Evolutionary conservation across 257 asterid species (phyloP).

Genomic region (Ballota nigra): DNA sequence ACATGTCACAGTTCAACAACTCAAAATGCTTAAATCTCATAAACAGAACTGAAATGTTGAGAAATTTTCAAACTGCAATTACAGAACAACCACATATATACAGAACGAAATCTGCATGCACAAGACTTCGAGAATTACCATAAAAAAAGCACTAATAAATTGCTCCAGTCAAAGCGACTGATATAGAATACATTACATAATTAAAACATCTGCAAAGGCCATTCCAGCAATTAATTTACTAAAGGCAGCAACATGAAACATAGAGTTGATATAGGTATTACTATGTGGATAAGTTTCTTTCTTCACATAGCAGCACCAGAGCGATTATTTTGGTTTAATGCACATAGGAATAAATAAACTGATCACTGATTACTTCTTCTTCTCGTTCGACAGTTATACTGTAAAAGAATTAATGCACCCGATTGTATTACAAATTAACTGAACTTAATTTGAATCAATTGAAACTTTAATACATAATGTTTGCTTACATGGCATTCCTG

Average conservation of each 20-base stretch:
- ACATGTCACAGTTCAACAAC: not conserved
- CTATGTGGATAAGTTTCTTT: not conserved
- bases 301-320: not conserved
- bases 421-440: not conserved
- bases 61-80: not conserved
- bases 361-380: not conserved
- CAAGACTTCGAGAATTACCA: not conserved
- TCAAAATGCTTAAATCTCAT: not conserved
- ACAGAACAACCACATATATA: not conserved
- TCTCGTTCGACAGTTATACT: not conserved
- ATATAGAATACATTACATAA: not conserved
- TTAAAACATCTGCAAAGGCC: not conserved
- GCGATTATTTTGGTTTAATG: not conserved
- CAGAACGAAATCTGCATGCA: not conserved
- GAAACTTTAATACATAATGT: not conserved
- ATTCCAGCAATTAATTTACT: not conserved
- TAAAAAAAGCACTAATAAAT: conserved; percentile 2
- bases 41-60: not conserved
- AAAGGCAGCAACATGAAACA: not conserved
- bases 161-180: not conserved
- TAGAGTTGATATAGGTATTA: not conserved
- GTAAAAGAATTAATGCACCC: not conserved
- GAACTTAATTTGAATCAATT: not conserved
- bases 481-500: not conserved
- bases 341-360: not conserved